Conservation (phyloP, 805 yeast species). For the Ogataea salicorniae region DNA sequence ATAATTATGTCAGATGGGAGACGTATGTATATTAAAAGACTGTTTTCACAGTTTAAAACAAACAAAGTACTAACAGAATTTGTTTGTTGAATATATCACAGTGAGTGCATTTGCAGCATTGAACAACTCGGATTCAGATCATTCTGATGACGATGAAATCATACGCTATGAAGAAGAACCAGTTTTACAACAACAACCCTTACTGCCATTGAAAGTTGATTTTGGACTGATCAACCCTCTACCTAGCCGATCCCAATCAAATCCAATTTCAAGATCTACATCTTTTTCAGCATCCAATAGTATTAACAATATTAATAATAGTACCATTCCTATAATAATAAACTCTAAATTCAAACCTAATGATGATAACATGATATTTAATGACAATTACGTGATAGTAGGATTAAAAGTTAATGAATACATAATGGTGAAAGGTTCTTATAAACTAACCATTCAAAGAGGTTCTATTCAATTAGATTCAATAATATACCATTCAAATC, state of each 20-base stretch:
- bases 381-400: conserved; percentile 30
- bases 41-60: too few relatives aligned
- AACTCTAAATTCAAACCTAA: conserved; percentile 35
- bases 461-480: conserved; percentile 46
- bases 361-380: conserved; percentile 34
- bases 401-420: conserved; percentile 41
- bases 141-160: not conserved
- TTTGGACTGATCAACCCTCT: conserved; percentile 3
- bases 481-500: conserved; percentile 27
- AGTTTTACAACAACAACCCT: not conserved
- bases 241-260: not conserved
- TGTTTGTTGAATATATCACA: not conserved
- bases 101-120: conserved; percentile 33
- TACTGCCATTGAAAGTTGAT: not conserved
- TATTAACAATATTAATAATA: not conserved
- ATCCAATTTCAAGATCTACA: not conserved
- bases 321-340: conserved; percentile 7
- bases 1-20: too few relatives aligned
- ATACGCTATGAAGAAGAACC: not conserved
- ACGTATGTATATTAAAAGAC: too few relatives aligned
- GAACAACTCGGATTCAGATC: conserved; percentile 18
- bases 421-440: conserved; percentile 45
- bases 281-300: not conserved
- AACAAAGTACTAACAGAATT: not conserved
- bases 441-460: conserved; percentile 35